Evolutionary conservation across 257 asterid genomes (phyloP).

Genomic region (Solanum raphanifolium): DNA sequence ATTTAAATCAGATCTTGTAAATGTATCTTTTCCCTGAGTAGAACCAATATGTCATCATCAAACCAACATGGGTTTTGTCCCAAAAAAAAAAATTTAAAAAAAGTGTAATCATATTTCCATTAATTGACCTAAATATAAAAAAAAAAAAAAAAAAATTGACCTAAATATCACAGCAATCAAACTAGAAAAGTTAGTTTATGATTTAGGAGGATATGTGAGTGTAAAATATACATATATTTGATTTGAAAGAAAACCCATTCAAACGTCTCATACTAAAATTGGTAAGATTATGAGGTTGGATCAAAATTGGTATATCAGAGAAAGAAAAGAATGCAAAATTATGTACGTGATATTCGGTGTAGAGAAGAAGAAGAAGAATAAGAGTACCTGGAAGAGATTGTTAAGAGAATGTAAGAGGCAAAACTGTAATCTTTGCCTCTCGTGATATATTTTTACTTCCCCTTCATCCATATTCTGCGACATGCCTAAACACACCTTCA

Average conservation of each 20-base stretch:
- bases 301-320: not conserved
- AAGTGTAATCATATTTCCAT: not conserved
- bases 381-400: conserved; percentile 81
- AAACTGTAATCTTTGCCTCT: conserved; percentile 71
- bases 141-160: not conserved
- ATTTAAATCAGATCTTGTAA: conserved; percentile 50
- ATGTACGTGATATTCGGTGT: not conserved
- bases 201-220: not conserved
- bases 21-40: conserved; percentile 63
- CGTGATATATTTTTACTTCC: conserved; percentile 51
- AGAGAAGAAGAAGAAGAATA: not conserved
- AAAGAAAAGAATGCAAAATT: not conserved
- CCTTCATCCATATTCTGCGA: conserved; percentile 30
- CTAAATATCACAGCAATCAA: not conserved
- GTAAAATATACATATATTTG: not conserved
- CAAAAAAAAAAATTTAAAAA: not conserved
- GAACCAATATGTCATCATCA: not conserved
- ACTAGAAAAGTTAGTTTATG: not conserved
- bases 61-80: not conserved
- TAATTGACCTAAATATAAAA: not conserved
- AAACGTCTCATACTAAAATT: not conserved
- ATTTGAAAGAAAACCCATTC: not conserved
- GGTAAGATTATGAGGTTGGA: not conserved
- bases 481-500: not conserved
- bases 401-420: conserved; percentile 90